phyloP scores from a whole-genome alignment of 441 rosid genomes.

The Eutrema salsugineum region DNA sequence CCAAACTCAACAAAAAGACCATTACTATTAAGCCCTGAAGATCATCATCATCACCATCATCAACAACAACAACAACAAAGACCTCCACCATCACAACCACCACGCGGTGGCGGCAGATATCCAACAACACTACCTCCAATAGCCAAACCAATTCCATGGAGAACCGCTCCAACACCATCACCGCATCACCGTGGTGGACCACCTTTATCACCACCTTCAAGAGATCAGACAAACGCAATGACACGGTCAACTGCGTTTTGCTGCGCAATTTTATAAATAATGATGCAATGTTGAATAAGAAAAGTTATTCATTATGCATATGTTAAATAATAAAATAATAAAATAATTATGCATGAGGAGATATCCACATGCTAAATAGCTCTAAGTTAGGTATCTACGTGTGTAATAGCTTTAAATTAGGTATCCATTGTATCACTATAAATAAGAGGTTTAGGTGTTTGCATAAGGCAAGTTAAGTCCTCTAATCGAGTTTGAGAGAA shows the following conservation, averaged over 20 bases:
- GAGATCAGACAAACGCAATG: slow-evolving; percentile 33
- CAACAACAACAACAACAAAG: too few species aligned
- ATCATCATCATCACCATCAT: neutral
- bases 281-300: too few species aligned
- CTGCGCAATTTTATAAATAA: slow-evolving; percentile 71
- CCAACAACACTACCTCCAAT: slow-evolving; percentile 29
- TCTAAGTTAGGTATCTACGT: too few species aligned
- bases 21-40: slow-evolving; percentile 20
- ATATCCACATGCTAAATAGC: too few species aligned
- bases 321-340: too few species aligned
- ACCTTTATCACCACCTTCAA: slow-evolving; percentile 18
- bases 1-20: slow-evolving; percentile 18
- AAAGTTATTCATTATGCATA: too few species aligned
- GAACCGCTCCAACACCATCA: slow-evolving; percentile 30
- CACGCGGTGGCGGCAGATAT: slow-evolving; percentile 9
- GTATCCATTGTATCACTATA: too few species aligned
- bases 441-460: too few species aligned
- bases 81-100: slow-evolving; percentile 12
- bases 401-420: too few species aligned
- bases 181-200: slow-evolving; percentile 13
- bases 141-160: slow-evolving; percentile 29
- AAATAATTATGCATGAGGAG: too few species aligned
- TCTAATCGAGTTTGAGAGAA: too few species aligned
- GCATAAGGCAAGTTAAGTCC: too few species aligned
- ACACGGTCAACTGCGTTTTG: slow-evolving; percentile 65